Conservation (phyloP, 352 stramenopile genomes). For the Globisporangium alternatum region DNA sequence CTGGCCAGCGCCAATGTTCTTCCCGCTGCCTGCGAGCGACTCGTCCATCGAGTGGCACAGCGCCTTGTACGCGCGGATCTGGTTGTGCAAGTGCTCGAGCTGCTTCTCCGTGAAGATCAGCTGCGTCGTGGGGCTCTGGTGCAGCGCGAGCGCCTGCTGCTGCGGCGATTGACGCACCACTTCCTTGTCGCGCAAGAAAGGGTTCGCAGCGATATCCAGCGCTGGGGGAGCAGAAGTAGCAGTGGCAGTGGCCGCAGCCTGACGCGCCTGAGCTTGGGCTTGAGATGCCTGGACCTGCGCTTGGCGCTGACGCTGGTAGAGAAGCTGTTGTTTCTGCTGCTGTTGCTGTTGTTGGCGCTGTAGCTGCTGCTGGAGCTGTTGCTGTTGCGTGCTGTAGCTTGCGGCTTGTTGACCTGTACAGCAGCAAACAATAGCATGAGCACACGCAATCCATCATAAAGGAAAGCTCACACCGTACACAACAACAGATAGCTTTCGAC, state of each 20-base stretch:
- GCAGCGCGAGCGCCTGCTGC: slow-evolving; percentile 35
- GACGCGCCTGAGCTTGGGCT: slow-evolving; percentile 19
- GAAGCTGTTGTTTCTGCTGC: slow-evolving; percentile 26
- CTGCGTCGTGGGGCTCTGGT: slow-evolving; percentile 35
- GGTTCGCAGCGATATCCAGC: slow-evolving; percentile 50
- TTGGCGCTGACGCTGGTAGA: slow-evolving; percentile 33
- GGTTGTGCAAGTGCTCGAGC: slow-evolving; percentile 80
- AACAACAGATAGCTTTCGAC: background rate
- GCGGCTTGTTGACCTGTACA: slow-evolving; percentile 2
- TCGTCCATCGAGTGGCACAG: slow-evolving; percentile 85
- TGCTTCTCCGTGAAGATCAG: slow-evolving; percentile 83
- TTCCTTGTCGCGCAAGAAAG: slow-evolving; percentile 67
- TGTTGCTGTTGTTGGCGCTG: slow-evolving; percentile 19
- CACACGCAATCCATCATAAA: background rate
- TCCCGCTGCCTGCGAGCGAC: slow-evolving; percentile 33
- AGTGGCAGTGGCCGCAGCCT: background rate
- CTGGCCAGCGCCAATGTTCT: background rate
- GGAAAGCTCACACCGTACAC: background rate
- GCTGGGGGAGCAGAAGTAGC: slow-evolving; percentile 4
- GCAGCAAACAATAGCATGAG: background rate
- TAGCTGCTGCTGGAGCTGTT: slow-evolving; percentile 16
- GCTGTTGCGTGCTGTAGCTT: slow-evolving; percentile 2
- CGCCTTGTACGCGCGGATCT: slow-evolving; percentile 83
- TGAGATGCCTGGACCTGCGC: slow-evolving; percentile 24
- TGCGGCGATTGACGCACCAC: slow-evolving; percentile 24